A percentile compares a stretch with the other conserved stretches of the same genome.
These are phyloP conservation scores for Penicillium ucsense DNA, from an alignment of 495 filamentous ascomycete genomes.

Conservation along the genomic window DNA sequence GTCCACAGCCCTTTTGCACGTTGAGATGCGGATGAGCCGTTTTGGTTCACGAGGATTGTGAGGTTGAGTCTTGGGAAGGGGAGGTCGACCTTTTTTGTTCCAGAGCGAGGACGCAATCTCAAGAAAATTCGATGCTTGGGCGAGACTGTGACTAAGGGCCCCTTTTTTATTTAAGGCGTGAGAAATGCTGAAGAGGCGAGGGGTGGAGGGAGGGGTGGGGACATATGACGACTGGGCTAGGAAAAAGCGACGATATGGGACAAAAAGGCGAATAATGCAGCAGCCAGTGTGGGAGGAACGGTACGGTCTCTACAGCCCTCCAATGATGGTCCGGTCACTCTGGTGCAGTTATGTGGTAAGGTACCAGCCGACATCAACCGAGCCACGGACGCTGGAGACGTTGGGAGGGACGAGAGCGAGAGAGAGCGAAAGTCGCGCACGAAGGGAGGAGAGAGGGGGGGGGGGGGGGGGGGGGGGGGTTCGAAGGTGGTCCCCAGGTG, in stretches of 20 bases:
- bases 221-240: conserved; percentile 13
- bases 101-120: too few species aligned
- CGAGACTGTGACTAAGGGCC: background rate
- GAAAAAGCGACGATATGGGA: conserved; percentile 4
- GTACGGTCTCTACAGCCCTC: conserved; percentile 17
- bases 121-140: background rate
- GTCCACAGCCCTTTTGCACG: too few species aligned
- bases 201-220: conserved; percentile 16
- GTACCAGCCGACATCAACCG: conserved; percentile 10
- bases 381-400: conserved; percentile 11
- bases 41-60: too few species aligned
- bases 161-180: conserved; percentile 8
- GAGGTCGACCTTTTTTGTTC: too few species aligned
- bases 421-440: too few species aligned
- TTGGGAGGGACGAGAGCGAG: conserved; percentile 1
- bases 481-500: background rate
- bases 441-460: background rate
- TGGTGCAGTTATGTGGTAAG: background rate
- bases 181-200: conserved; percentile 14
- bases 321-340: conserved; percentile 9
- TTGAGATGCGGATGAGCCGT: too few species aligned
- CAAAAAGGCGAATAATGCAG: background rate
- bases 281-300: conserved; percentile 11
- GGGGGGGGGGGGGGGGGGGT: background rate
- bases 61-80: too few species aligned